Evolutionary conservation across 805 yeast genomes (phyloP).

Genomic region (Kuraishia ogatae): DNA sequence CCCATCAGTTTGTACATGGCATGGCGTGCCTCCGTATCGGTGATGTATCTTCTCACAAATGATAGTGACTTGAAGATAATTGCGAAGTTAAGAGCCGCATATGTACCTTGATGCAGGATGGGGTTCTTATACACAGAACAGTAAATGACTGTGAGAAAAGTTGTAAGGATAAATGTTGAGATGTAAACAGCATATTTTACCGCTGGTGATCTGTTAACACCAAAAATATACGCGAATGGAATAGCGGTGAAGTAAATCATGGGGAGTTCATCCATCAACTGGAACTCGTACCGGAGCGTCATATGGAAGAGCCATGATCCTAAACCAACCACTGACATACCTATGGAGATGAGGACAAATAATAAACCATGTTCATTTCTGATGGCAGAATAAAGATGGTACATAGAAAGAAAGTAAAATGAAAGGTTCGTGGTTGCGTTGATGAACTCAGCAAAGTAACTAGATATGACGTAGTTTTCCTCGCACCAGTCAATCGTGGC

Average conservation of each 20-base stretch:
- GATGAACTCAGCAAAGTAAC: conserved; percentile 79
- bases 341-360: conserved; percentile 59
- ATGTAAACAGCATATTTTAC: conserved; percentile 8
- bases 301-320: conserved; percentile 94
- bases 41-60: conserved; percentile 45
- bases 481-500: conserved; percentile 98
- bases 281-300: conserved; percentile 83
- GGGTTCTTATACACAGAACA: conserved; percentile 55
- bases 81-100: conserved; percentile 60
- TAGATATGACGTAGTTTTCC: conserved; percentile 85
- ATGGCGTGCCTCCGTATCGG: conserved; percentile 34
- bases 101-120: conserved; percentile 76
- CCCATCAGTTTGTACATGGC: conserved; percentile 48
- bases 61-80: conserved; percentile 50
- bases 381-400: conserved; percentile 39
- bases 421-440: conserved; percentile 75
- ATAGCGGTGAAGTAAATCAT: conserved; percentile 95
- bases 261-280: conserved; percentile 85
- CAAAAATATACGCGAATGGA: conserved; percentile 43
- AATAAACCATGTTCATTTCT: conserved; percentile 57
- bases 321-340: conserved; percentile 79
- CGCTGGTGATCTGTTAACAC: conserved; percentile 10
- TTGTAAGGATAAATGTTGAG: conserved; percentile 14
- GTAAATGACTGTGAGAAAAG: conserved; percentile 57
- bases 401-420: conserved; percentile 29